phyloP scores from a whole-genome alignment of 768 basidiomycete genomes.

The Brasilioporus rufonigricans region DNA sequence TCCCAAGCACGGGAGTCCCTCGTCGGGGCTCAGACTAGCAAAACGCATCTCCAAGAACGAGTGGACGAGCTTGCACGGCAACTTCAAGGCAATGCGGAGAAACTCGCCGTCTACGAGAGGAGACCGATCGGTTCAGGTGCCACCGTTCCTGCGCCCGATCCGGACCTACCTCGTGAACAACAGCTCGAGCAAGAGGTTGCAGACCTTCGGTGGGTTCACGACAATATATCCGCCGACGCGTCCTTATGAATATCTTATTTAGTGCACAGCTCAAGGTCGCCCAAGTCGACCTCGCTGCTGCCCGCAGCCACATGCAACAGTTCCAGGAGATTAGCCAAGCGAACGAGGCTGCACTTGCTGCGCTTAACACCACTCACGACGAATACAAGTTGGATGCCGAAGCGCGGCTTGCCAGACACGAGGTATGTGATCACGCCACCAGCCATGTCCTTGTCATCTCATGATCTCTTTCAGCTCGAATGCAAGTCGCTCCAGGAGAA shows the following conservation, averaged over 20 bases:
- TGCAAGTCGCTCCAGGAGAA: constrained; percentile 61
- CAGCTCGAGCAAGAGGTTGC: constrained; percentile 84
- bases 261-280: constrained; percentile 76
- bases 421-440: constrained; percentile 43
- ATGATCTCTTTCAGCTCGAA: constrained; percentile 49
- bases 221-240: neutral
- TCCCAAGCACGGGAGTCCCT: constrained; percentile 69
- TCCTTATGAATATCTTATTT: neutral
- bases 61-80: constrained; percentile 46
- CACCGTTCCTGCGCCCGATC: constrained; percentile 35
- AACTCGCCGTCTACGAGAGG: constrained; percentile 83
- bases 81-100: constrained; percentile 76
- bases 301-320: constrained; percentile 73
- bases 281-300: constrained; percentile 71
- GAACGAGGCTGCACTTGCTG: constrained; percentile 71
- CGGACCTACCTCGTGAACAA: constrained; percentile 63
- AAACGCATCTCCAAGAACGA: constrained; percentile 73
- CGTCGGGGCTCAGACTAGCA: constrained; percentile 72
- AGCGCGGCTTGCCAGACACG: constrained; percentile 59
- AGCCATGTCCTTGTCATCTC: neutral
- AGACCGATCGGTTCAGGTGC: constrained; percentile 39
- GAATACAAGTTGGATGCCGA: constrained; percentile 77
- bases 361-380: constrained; percentile 70
- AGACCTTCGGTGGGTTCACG: constrained; percentile 62
- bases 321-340: constrained; percentile 85